Evolutionary conservation across 768 basidiomycete genomes (phyloP).

Genomic region (Guyanaporus albipodus): DNA sequence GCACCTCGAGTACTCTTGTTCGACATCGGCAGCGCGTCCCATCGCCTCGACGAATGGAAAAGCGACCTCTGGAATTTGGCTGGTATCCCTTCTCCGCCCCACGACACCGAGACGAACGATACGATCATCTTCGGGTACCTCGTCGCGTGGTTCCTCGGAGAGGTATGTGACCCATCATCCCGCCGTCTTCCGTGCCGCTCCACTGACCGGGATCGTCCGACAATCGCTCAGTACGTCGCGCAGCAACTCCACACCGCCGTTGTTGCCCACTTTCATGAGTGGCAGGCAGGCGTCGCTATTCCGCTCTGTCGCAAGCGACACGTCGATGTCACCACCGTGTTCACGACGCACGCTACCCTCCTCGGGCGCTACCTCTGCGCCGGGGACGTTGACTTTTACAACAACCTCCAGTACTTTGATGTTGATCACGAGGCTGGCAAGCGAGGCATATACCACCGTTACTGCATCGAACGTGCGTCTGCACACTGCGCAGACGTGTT

Average conservation of each 20-base stretch:
- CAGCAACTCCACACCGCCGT: slow-evolving; percentile 82
- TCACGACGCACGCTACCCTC: slow-evolving; percentile 97
- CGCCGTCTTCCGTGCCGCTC: slow-evolving; percentile 5
- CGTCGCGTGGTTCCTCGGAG: slow-evolving; percentile 99
- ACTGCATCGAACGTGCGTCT: slow-evolving; percentile 95
- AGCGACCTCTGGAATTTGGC: slow-evolving; percentile 97
- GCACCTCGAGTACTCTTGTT: slow-evolving; percentile 93
- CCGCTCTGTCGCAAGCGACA: slow-evolving; percentile 93
- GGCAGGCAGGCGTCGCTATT: slow-evolving; percentile 97
- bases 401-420: slow-evolving; percentile 98
- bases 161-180: slow-evolving; percentile 51
- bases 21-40: slow-evolving; percentile 86
- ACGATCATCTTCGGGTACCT: slow-evolving; percentile 97
- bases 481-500: slow-evolving; percentile 97
- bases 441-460: slow-evolving; percentile 96
- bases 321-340: slow-evolving; percentile 97
- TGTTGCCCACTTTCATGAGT: slow-evolving; percentile 98
- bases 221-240: slow-evolving; percentile 59
- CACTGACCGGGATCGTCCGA: slow-evolving; percentile 9
- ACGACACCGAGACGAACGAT: slow-evolving; percentile 98
- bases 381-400: slow-evolving; percentile 98
- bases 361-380: slow-evolving; percentile 98
- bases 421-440: slow-evolving; percentile 99
- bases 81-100: slow-evolving; percentile 94
- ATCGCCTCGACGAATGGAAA: slow-evolving; percentile 97